These are phyloP conservation scores for Clathrus columnatus DNA, from an alignment of 768 basidiomycete genomes.

Conservation along the genomic window DNA sequence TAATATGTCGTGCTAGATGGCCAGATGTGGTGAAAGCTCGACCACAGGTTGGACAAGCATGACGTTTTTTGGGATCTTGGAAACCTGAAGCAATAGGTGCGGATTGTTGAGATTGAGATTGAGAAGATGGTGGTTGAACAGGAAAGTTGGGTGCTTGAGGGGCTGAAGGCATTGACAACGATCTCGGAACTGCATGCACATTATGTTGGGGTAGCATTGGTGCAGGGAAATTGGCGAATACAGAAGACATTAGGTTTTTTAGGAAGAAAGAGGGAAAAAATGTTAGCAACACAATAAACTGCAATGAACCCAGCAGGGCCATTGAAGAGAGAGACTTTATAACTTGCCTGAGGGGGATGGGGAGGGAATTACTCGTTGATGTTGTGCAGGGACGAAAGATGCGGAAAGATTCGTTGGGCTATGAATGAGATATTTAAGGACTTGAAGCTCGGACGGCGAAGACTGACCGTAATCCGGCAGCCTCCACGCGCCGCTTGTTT, in stretches of 20 bases:
- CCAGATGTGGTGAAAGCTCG: conserved; percentile 83
- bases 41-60: conserved; percentile 65
- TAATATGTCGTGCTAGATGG: conserved; percentile 79
- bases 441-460: no score
- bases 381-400: no score
- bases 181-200: no score
- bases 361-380: no score
- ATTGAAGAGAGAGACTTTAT: background rate
- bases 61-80: conserved; percentile 16
- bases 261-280: background rate
- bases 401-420: no score
- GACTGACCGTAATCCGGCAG: no score
- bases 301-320: background rate
- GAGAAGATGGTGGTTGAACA: background rate
- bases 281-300: no score
- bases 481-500: no score
- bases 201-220: background rate
- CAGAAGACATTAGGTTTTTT: background rate
- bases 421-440: no score
- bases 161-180: background rate
- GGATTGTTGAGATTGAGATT: background rate
- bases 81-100: background rate
- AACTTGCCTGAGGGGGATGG: background rate
- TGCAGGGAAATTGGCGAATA: background rate
- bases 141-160: background rate